phyloP scores from a whole-genome alignment of 2,329 filamentous ascomycete species.

The Penicillium sp. region DNA sequence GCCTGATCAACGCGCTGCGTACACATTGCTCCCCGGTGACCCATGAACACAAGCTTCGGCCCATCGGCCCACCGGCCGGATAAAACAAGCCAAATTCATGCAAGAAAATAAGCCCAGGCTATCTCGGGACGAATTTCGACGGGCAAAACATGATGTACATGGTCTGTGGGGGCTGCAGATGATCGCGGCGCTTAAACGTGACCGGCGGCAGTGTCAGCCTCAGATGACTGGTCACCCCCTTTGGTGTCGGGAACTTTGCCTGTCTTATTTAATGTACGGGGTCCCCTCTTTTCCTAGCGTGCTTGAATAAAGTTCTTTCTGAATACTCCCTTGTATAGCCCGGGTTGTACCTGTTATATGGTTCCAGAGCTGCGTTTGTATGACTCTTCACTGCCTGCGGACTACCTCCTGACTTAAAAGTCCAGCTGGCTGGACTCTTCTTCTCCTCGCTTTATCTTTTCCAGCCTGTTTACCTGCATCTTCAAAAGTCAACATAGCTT shows the following conservation, averaged over 20 bases:
- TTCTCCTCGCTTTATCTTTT: neutral
- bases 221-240: slow-evolving; percentile 17
- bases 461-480: too few relatives aligned
- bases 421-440: neutral
- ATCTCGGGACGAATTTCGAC: neutral
- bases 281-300: neutral
- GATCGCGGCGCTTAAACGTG: slow-evolving; percentile 26
- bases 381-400: neutral
- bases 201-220: slow-evolving; percentile 21
- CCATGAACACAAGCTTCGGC: slow-evolving; percentile 11
- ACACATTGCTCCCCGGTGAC: neutral
- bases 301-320: neutral
- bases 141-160: neutral
- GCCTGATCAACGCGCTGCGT: neutral
- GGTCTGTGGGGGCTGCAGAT: slow-evolving; percentile 16
- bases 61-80: slow-evolving; percentile 5
- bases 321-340: neutral
- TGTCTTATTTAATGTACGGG: neutral
- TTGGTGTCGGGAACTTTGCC: neutral
- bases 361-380: neutral
- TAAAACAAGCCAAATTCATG: neutral
- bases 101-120: neutral
- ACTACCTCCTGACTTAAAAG: neutral
- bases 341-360: neutral
- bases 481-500: too few relatives aligned